Percentiles rank a stretch among this genome's conserved stretches.
phyloP scores from a whole-genome alignment of 2,329 filamentous ascomycete species.

The Colletotrichum abscissum region DNA sequence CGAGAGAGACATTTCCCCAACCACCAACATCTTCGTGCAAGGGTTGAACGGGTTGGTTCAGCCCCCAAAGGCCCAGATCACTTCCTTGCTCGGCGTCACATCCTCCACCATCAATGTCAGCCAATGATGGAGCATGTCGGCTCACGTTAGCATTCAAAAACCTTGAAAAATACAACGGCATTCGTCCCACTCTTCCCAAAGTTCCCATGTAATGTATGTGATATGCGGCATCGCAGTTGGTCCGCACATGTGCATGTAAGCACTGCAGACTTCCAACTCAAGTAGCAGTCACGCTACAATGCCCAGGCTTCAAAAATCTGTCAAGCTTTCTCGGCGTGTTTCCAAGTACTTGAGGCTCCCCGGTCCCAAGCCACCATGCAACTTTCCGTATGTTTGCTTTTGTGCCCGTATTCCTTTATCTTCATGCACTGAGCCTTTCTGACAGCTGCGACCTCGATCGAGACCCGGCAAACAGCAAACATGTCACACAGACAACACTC shows the following conservation, averaged over 20 bases:
- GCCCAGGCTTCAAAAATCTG: slow-evolving; percentile 7
- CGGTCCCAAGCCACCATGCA: slow-evolving; percentile 7
- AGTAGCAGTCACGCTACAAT: background rate
- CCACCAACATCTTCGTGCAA: slow-evolving; percentile 4
- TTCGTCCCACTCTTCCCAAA: slow-evolving; percentile 4
- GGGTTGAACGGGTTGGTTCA: background rate
- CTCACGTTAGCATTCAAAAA: slow-evolving; percentile 19
- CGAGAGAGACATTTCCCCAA: background rate
- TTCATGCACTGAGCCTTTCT: background rate
- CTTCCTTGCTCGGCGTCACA: slow-evolving; percentile 1
- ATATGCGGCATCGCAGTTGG: slow-evolving; percentile 6
- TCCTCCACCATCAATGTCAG: background rate
- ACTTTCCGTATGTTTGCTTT: slow-evolving; percentile 4
- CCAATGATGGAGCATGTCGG: slow-evolving; percentile 6
- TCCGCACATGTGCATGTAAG: background rate
- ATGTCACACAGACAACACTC: slow-evolving; percentile 31
- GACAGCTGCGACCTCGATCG: background rate
- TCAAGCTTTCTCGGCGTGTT: slow-evolving; percentile 19
- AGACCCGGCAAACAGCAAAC: background rate
- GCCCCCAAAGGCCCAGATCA: slow-evolving; percentile 13
- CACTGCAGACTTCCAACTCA: slow-evolving; percentile 1
- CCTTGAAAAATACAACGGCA: slow-evolving; percentile 1
- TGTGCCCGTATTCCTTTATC: background rate
- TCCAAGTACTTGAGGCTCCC: slow-evolving; percentile 22
- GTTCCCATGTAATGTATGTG: slow-evolving; percentile 1